Percentiles rank a stretch among this genome's conserved stretches.
These are phyloP conservation scores for Mortierella sp. DNA, from an alignment of 371 early-diverging fungal genomes.

Conservation along the genomic window DNA sequence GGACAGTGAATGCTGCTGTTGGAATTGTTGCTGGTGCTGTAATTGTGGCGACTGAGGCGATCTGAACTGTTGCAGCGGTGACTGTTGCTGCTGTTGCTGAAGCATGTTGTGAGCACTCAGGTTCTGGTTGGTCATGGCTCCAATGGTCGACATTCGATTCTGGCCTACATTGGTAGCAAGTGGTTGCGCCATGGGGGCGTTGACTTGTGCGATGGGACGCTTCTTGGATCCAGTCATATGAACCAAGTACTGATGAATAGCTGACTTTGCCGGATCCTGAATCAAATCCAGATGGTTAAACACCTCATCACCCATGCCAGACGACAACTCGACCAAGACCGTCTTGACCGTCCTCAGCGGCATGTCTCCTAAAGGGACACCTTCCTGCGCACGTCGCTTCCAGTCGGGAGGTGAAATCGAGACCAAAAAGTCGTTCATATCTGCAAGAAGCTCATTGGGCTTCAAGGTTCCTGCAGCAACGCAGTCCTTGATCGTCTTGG, in stretches of 20 bases:
- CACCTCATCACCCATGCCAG: conserved; percentile 74
- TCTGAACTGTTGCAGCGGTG: conserved; percentile 26
- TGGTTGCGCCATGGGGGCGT: conserved; percentile 34
- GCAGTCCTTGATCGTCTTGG: conserved; percentile 84
- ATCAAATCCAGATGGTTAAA: conserved; percentile 75
- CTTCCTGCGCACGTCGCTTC: conserved; percentile 83
- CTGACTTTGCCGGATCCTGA: conserved; percentile 72
- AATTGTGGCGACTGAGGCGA: conserved; percentile 14
- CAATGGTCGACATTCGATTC: conserved; percentile 37
- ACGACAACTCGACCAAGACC: conserved; percentile 83
- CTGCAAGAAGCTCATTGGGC: conserved; percentile 75
- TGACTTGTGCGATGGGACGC: conserved; percentile 44
- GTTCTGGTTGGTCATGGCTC: conserved; percentile 50
- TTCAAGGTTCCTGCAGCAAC: conserved; percentile 65
- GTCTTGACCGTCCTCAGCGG: conserved; percentile 96
- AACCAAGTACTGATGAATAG: conserved; percentile 76
- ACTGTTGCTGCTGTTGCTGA: conserved; percentile 49
- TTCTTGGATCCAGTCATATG: conserved; percentile 82
- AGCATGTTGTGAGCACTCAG: conserved; percentile 30
- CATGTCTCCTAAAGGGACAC: conserved; percentile 88
- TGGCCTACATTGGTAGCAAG: conserved; percentile 22
- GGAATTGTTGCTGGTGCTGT: conserved; percentile 22
- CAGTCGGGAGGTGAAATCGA: conserved; percentile 86
- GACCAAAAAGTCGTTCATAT: conserved; percentile 87
- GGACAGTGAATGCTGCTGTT: conserved; percentile 24